Evolutionary conservation across 2,329 filamentous ascomycete species (phyloP).

Genomic region (Neopestalotiopsis sp.): DNA sequence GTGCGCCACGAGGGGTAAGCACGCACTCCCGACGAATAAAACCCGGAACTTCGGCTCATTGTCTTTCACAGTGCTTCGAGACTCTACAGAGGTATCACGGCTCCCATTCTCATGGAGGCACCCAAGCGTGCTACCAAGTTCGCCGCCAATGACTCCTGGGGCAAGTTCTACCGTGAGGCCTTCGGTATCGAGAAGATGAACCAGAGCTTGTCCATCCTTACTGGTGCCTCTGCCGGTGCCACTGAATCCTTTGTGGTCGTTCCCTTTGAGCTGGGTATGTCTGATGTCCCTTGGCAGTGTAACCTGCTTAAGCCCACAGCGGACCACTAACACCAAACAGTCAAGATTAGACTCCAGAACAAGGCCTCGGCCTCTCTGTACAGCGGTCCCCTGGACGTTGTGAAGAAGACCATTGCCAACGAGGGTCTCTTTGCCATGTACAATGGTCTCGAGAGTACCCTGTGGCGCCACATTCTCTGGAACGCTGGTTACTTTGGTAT

Average conservation of each 20-base stretch:
- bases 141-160: constrained; percentile 98
- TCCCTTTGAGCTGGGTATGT: constrained; percentile 68
- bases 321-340: constrained; percentile 39
- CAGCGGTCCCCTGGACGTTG: constrained; percentile 80
- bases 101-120: constrained; percentile 97
- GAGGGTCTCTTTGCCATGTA: constrained; percentile 91
- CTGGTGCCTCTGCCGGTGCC: constrained; percentile 91
- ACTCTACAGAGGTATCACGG: constrained; percentile 93
- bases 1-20: constrained; percentile 90
- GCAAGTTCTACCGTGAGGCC: constrained; percentile 85
- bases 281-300: constrained; percentile 40
- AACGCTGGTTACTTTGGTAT: constrained; percentile 74
- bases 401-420: constrained; percentile 79
- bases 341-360: constrained; percentile 98
- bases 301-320: neutral
- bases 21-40: constrained; percentile 7
- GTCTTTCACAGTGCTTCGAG: constrained; percentile 72
- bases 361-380: constrained; percentile 90
- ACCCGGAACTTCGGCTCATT: constrained; percentile 18
- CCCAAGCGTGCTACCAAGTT: constrained; percentile 93
- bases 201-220: constrained; percentile 89
- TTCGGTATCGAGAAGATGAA: constrained; percentile 90
- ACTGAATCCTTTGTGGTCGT: constrained; percentile 98
- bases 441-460: constrained; percentile 93
- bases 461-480: constrained; percentile 87